Evolutionary conservation across 345 rosid species (phyloP).

Genomic region (Mallotus nudiflorus): DNA sequence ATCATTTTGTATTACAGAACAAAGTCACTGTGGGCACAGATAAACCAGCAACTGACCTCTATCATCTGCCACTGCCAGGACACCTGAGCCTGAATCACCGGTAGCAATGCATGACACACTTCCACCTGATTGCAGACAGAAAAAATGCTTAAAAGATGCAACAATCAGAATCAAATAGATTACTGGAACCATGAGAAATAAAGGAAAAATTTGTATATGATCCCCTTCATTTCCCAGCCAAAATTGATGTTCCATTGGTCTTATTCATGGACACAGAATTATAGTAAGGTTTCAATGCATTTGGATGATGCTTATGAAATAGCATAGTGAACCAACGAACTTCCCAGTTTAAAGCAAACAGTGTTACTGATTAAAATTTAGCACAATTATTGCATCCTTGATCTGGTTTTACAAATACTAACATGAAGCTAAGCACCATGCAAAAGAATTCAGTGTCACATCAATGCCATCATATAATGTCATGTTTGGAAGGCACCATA

Average conservation of each 20-base stretch:
- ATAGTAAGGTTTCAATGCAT: too few species aligned
- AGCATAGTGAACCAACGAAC: too few species aligned
- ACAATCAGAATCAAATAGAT: not conserved
- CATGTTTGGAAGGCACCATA: too few species aligned
- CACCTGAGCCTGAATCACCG: constrained; percentile 53
- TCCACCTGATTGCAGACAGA: constrained; percentile 43
- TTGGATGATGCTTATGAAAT: too few species aligned
- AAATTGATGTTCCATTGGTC: too few species aligned
- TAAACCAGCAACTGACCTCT: constrained; percentile 71
- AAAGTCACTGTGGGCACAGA: constrained; percentile 20
- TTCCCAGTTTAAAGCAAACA: too few species aligned
- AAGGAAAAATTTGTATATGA: too few species aligned
- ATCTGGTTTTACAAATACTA: not conserved
- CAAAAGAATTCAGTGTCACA: not conserved
- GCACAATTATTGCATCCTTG: not conserved
- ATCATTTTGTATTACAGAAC: too few species aligned
- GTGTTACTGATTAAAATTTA: not conserved
- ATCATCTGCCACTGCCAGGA: constrained; percentile 52
- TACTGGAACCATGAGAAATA: not conserved
- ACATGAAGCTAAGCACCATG: not conserved
- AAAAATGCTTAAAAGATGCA: not conserved
- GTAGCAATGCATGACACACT: constrained; percentile 65
- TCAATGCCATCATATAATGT: too few species aligned
- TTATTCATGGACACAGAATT: too few species aligned
- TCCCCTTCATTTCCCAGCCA: too few species aligned